Base-by-base conservation (phyloP, 2,329 filamentous ascomycete species). In the Claviceps humidiphila region DNA sequence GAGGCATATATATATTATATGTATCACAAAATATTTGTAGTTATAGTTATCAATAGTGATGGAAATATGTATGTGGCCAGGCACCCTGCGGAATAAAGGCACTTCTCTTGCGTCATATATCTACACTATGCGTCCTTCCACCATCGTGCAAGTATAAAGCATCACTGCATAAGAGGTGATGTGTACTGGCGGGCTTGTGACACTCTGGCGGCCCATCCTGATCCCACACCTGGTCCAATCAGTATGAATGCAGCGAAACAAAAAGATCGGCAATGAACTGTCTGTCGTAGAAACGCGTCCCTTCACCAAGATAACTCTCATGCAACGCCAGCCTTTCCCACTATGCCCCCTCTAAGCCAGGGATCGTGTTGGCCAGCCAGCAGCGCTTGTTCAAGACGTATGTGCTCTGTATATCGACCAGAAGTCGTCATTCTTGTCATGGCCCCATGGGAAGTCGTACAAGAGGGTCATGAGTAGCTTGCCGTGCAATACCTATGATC, bases 81-180 rank as follows among this genome's bases (percentile, higher is more conserved):
- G 30, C 9, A 34, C 9, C 30, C 11, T 11, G 30, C 11, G 30
- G 30, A 34, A 34, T 34, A 3, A 34, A 11, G 4, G 26, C 26
- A 34, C 30, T 34, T 34, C 30, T 34, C 9, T 34, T 4, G 30
- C 30, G 9, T 34, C 30, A 34, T 34, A 34, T 4, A 20, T 20
- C 17, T 20, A 34, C 9, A 34, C 30, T 4, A 4, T 34, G 9
- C 30, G 30, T 4, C 30, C 4, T 34, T 34, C 30, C 30, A 34
- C 30, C 30, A 34, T 3, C 30, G 30, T 34, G 77, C 76, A 80
- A 68, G 85, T 82, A 81, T 83, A 86, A 79, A 82, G 82, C 83
- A 86, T 85, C 82, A 80, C 68, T 85, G 81, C 83, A 83, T 86
- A 75, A 75, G 72, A 69, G 68, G 68, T 68, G 14, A 47, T 41